Evolutionary conservation across 352 stramenopile genomes (phyloP).

Genomic region (Phytophthora crassamura): DNA sequence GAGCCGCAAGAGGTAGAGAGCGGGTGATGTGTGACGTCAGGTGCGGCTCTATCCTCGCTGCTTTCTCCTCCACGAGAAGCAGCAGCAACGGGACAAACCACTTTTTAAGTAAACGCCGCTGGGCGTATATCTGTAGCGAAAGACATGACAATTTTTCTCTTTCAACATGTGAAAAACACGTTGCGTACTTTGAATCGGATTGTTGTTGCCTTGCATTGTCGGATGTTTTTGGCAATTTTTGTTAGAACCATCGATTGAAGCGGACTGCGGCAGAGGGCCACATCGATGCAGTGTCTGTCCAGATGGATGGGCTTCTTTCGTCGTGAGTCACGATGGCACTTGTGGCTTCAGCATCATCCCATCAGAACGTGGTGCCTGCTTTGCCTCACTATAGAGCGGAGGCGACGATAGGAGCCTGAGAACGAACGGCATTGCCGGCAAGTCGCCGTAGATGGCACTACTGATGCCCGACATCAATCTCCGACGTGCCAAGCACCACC

Average conservation of each 20-base stretch:
- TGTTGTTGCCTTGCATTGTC: not conserved
- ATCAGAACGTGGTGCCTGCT: conserved; percentile 25
- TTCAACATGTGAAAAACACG: conserved; percentile 33
- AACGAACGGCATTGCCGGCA: conserved; percentile 15
- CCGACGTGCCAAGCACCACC: conserved; percentile 56
- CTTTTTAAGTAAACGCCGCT: conserved; percentile 41
- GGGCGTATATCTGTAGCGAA: conserved; percentile 47
- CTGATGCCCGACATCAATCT: conserved; percentile 79
- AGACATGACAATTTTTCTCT: conserved; percentile 31
- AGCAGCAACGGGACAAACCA: conserved; percentile 18
- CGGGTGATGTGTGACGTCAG: conserved; percentile 15
- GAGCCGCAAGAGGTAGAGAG: conserved; percentile 80
- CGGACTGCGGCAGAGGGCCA: not conserved
- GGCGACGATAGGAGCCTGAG: conserved; percentile 14
- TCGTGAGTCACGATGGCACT: conserved; percentile 26
- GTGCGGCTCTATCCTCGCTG: conserved; percentile 22
- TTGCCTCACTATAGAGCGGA: conserved; percentile 14
- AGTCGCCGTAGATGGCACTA: conserved; percentile 47
- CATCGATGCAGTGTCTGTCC: not conserved
- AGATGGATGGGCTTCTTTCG: conserved; percentile 18
- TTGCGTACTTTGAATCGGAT: conserved; percentile 16
- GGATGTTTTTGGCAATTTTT: too few relatives aligned
- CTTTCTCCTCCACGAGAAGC: not conserved
- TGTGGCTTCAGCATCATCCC: conserved; percentile 25
- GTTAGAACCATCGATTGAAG: not conserved